Conservation (phyloP, 345 rosid species). For the Hevea brasiliensis region DNA sequence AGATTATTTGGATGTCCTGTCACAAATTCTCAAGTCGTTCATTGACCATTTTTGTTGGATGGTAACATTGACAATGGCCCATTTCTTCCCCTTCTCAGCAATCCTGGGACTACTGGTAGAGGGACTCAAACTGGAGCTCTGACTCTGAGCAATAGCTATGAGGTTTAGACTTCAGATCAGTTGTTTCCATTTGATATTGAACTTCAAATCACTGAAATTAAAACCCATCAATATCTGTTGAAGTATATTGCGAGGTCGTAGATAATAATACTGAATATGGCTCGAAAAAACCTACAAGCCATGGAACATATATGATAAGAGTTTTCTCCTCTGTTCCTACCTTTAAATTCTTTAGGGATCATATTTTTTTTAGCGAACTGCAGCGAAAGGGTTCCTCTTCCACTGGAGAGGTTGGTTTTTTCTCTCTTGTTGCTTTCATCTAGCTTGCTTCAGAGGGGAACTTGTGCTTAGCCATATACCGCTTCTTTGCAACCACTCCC, state of each 20-base stretch:
- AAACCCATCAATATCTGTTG: neutral
- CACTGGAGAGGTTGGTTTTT: conserved; percentile 40
- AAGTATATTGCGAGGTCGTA: neutral
- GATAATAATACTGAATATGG: conserved; percentile 12
- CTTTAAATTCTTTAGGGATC: conserved; percentile 8
- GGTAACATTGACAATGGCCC: too few species aligned
- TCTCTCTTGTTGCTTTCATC: conserved; percentile 31
- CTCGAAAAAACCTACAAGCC: conserved; percentile 14
- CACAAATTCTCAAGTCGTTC: too few species aligned
- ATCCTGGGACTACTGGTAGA: too few species aligned
- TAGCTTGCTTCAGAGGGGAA: conserved; percentile 50
- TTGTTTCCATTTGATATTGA: neutral
- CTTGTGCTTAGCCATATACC: conserved; percentile 62
- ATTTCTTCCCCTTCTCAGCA: too few species aligned
- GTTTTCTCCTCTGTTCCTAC: too few species aligned
- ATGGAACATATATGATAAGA: conserved; percentile 3
- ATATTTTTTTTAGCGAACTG: conserved; percentile 27
- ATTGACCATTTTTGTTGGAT: neutral
- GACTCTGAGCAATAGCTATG: too few species aligned
- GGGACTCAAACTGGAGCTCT: too few species aligned
- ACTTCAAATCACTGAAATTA: conserved; percentile 6
- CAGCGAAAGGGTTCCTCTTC: conserved; percentile 58
- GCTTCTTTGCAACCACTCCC: conserved; percentile 53
- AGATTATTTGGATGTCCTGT: too few species aligned
- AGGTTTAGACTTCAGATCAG: neutral